Evolutionary conservation across 345 rosid species (phyloP).

Genomic region (Acer campestre): DNA sequence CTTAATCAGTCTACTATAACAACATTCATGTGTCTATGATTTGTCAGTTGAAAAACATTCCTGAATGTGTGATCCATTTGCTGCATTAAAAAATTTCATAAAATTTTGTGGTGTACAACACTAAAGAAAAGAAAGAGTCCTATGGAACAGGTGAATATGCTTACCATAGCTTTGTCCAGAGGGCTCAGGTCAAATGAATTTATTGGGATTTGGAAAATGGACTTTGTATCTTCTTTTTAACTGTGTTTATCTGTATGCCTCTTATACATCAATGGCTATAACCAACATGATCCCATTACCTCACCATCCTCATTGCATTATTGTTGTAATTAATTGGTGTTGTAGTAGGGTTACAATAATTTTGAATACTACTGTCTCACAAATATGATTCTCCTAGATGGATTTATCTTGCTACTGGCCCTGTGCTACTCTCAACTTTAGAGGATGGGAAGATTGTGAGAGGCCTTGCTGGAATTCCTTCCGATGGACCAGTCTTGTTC

Average conservation of each 20-base stretch:
- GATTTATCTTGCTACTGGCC: conserved; percentile 14
- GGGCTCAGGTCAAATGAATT: no score
- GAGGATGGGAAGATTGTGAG: conserved; percentile 52
- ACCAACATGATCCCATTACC: background rate
- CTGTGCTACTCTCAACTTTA: conserved; percentile 54
- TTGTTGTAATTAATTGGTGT: background rate
- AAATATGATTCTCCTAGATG: conserved; percentile 14
- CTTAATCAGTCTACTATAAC: no score
- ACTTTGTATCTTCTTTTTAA: background rate
- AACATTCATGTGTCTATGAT: no score
- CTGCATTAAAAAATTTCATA: no score
- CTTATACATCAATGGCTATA: background rate
- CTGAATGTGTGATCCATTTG: no score
- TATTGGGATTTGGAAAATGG: background rate
- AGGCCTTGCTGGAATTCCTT: conserved; percentile 59
- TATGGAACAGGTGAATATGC: no score
- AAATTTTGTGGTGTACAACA: no score
- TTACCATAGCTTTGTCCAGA: no score
- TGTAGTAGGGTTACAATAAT: background rate
- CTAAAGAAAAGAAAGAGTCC: no score
- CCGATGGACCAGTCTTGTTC: conserved; percentile 56
- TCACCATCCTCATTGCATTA: background rate
- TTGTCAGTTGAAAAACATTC: no score
- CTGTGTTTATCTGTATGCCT: background rate
- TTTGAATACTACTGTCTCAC: background rate